These are phyloP conservation scores for Diaporthe caulivora DNA, from an alignment of 2,329 filamentous ascomycete species.

Conservation along the genomic window DNA sequence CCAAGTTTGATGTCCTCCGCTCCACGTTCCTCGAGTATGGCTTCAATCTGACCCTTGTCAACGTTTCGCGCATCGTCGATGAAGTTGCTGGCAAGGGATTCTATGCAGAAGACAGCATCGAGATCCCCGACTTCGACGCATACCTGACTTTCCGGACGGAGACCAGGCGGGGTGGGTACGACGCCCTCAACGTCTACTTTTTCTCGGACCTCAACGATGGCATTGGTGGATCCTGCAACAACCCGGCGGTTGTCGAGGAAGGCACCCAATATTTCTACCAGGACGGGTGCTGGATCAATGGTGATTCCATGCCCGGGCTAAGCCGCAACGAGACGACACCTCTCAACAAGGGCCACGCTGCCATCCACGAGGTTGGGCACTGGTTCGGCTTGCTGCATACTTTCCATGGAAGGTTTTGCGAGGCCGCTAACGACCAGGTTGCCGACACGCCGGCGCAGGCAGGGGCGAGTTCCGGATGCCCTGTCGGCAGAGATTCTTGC, in stretches of 20 bases:
- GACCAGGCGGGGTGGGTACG: conserved; percentile 18
- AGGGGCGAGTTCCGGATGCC: background rate
- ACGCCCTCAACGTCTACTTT: conserved; percentile 32
- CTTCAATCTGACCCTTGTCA: conserved; percentile 11
- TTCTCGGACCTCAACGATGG: conserved; percentile 9
- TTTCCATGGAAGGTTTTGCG: conserved; percentile 52
- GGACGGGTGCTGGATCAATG: conserved; percentile 25
- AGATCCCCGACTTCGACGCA: conserved; percentile 9
- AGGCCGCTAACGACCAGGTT: conserved; percentile 55
- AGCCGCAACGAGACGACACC: background rate
- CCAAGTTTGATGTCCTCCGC: conserved; percentile 12
- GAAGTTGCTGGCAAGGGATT: conserved; percentile 19
- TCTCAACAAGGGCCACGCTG: conserved; percentile 55
- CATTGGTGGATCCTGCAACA: conserved; percentile 6
- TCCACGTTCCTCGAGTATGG: background rate
- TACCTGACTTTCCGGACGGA: conserved; percentile 12
- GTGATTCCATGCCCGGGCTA: conserved; percentile 21
- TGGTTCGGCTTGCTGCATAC: conserved; percentile 60
- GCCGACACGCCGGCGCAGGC: conserved; percentile 52
- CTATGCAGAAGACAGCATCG: conserved; percentile 5
- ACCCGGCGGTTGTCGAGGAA: background rate
- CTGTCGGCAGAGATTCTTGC: conserved; percentile 22
- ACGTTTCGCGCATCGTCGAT: conserved; percentile 21
- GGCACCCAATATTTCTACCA: conserved; percentile 21
- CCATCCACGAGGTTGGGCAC: conserved; percentile 60